Percentiles rank a stretch among this genome's conserved stretches.
Evolutionary conservation across 345 rosid species (phyloP).

Genomic region (Dovyalis caffra): DNA sequence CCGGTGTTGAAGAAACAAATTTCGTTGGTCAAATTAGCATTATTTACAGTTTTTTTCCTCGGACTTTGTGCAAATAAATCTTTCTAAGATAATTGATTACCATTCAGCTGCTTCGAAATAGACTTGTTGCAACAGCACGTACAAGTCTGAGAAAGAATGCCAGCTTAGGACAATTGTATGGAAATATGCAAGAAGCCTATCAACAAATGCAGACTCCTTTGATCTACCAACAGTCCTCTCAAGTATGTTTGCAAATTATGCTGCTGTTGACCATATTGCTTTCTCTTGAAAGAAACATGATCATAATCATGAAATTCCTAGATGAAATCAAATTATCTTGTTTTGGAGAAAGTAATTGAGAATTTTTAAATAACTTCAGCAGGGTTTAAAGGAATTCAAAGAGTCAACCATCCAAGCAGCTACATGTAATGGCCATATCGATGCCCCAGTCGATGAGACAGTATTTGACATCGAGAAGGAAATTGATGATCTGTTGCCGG

Average conservation of each 20-base stretch:
- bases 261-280: neutral
- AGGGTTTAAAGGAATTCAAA: conserved; percentile 33
- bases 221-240: conserved; percentile 26
- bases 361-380: neutral
- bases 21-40: neutral
- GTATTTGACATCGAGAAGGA: conserved; percentile 33
- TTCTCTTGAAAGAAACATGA: neutral
- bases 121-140: conserved; percentile 26
- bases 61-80: neutral
- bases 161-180: conserved; percentile 31
- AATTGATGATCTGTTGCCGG: conserved; percentile 33
- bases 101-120: conserved; percentile 28
- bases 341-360: neutral
- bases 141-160: conserved; percentile 24
- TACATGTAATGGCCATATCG: conserved; percentile 26
- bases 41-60: neutral
- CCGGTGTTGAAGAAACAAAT: neutral
- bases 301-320: neutral
- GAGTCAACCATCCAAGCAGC: conserved; percentile 35
- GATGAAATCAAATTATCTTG: neutral
- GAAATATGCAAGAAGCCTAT: conserved; percentile 36
- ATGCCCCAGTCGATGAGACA: conserved; percentile 35
- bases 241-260: conserved; percentile 2
- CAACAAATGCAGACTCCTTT: conserved; percentile 33
- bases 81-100: neutral